Conservation (phyloP, 371 early-diverging fungal genomes). For the Zopfochytrium polystomum region DNA sequence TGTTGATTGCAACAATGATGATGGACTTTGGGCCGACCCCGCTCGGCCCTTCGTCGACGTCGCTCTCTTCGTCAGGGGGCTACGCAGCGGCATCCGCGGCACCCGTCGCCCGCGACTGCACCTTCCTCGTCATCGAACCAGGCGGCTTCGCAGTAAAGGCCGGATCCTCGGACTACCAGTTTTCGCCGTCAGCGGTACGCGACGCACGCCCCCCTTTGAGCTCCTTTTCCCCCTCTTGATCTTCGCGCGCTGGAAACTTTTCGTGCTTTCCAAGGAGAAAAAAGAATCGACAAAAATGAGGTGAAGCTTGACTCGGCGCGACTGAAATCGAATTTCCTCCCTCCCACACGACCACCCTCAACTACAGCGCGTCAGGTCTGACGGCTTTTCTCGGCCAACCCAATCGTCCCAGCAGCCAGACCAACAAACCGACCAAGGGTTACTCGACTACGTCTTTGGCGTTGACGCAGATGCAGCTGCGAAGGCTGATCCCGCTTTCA, state of each 20-base stretch:
- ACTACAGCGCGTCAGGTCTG: background rate
- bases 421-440: background rate
- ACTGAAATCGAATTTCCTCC: background rate
- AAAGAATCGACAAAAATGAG: background rate
- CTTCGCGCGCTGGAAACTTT: background rate
- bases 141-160: constrained; percentile 65
- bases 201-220: background rate
- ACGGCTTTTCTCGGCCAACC: background rate
- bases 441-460: constrained; percentile 16
- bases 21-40: too few relatives aligned
- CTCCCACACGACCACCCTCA: background rate
- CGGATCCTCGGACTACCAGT: constrained; percentile 70
- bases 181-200: constrained; percentile 58
- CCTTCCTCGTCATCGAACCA: constrained; percentile 72
- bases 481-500: too few relatives aligned
- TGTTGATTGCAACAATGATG: too few relatives aligned
- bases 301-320: background rate
- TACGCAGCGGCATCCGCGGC: too few relatives aligned
- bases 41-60: too few relatives aligned
- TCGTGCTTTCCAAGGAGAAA: background rate
- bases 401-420: background rate
- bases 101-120: constrained; percentile 26
- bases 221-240: background rate
- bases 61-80: too few relatives aligned
- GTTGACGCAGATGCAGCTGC: too few relatives aligned